phyloP scores from a whole-genome alignment of 352 stramenopile genomes.

The Pythium diclinum region DNA sequence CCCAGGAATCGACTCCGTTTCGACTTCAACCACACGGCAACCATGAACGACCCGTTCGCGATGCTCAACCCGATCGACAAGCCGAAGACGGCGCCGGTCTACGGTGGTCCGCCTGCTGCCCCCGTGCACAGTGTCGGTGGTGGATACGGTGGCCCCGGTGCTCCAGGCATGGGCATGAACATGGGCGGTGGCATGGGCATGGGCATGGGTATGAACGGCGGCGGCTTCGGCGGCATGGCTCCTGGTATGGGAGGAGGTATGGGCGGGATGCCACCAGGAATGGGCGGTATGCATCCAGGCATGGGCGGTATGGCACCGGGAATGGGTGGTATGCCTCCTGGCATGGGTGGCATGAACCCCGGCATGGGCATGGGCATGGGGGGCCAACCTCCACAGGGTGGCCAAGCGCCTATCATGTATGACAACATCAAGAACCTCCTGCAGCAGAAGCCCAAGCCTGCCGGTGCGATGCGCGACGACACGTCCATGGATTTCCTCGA shows the following conservation, averaged over 20 bases:
- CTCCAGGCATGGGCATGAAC: slow-evolving; percentile 24
- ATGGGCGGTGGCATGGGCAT: slow-evolving; percentile 9
- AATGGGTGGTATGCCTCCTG: slow-evolving; percentile 25
- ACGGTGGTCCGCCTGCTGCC: slow-evolving; percentile 32
- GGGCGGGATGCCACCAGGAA: slow-evolving; percentile 15
- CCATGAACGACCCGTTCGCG: slow-evolving; percentile 73
- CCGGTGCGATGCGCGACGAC: slow-evolving; percentile 36
- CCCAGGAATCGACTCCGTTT: neutral
- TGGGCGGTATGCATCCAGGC: slow-evolving; percentile 25
- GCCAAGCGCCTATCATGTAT: slow-evolving; percentile 61
- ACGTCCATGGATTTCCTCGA: slow-evolving; percentile 67
- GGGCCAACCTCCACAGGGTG: slow-evolving; percentile 8
- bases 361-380: slow-evolving; percentile 26
- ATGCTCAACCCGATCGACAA: slow-evolving; percentile 74
- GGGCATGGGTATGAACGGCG: slow-evolving; percentile 14
- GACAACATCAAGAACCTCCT: slow-evolving; percentile 84
- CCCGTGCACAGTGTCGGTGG: slow-evolving; percentile 22
- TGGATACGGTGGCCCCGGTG: slow-evolving; percentile 13
- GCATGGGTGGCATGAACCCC: slow-evolving; percentile 25
- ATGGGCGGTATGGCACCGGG: slow-evolving; percentile 25
- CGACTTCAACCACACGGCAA: slow-evolving; percentile 3
- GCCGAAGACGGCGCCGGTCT: slow-evolving; percentile 48
- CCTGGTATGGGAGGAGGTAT: slow-evolving; percentile 13
- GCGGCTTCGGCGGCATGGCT: slow-evolving; percentile 15
- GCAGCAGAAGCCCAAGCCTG: slow-evolving; percentile 59